Evolutionary conservation across 495 filamentous ascomycete genomes (phyloP).

Genomic region (Paragyromitra xinjiangensis): DNA sequence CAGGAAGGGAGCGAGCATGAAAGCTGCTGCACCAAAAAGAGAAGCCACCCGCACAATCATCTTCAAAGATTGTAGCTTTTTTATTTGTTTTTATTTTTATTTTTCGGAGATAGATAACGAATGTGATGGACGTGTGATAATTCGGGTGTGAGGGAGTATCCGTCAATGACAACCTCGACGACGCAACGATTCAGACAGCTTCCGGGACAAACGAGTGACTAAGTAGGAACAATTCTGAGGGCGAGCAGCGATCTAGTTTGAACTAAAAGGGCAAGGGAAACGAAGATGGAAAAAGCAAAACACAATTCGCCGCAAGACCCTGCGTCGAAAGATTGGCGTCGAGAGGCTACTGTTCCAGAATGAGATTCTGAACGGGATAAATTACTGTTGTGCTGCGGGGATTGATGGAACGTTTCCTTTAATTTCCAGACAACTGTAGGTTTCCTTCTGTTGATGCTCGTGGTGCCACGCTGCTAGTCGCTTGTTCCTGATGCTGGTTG

Average conservation of each 20-base stretch:
- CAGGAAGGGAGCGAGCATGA: slow-evolving; percentile 46
- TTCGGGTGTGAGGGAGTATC: slow-evolving; percentile 10
- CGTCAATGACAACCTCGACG: slow-evolving; percentile 29
- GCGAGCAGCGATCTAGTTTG: slow-evolving; percentile 17
- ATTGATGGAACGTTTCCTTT: slow-evolving; percentile 23
- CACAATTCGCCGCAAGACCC: slow-evolving; percentile 41
- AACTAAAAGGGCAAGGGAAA: slow-evolving; percentile 1
- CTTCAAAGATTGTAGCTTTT: slow-evolving; percentile 9
- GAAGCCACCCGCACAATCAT: slow-evolving; percentile 52
- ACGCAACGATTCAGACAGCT: slow-evolving; percentile 24
- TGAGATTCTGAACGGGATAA: slow-evolving; percentile 11
- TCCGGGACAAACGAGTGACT: slow-evolving; percentile 45
- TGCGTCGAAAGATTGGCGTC: slow-evolving; percentile 32
- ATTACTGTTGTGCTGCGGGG: slow-evolving; percentile 29
- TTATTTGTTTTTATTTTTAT: slow-evolving; percentile 19
- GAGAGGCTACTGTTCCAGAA: slow-evolving; percentile 25
- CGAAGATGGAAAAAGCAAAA: slow-evolving; percentile 8
- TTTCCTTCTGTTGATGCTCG: slow-evolving; percentile 21
- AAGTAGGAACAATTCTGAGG: slow-evolving; percentile 24
- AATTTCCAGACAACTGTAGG: slow-evolving; percentile 43
- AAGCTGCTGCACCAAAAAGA: slow-evolving; percentile 43
- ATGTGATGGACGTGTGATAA: slow-evolving; percentile 20
- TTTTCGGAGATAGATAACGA: slow-evolving; percentile 29
- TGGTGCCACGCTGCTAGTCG: slow-evolving; percentile 27
- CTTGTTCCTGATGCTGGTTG: slow-evolving; percentile 28